These are phyloP conservation scores for Xylaria cubensis DNA, from an alignment of 495 filamentous ascomycete species.

Conservation along the genomic window DNA sequence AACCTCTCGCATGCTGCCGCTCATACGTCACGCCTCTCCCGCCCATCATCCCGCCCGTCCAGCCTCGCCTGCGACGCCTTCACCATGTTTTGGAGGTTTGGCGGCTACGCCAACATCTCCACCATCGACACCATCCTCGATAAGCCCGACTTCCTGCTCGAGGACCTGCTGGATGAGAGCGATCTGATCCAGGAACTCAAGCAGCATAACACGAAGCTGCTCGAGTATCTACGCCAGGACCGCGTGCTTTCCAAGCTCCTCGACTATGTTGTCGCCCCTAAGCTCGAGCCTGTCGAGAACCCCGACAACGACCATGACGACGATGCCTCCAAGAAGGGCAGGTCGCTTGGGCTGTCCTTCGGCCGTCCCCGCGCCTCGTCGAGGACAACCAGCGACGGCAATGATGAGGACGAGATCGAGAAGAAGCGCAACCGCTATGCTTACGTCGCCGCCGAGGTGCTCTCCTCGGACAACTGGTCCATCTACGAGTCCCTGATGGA, in stretches of 20 bases:
- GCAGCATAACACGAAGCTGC: constrained; percentile 96
- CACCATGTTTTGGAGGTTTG: constrained; percentile 99
- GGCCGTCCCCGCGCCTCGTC: constrained; percentile 50
- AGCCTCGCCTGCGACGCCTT: not conserved
- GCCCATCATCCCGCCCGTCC: not conserved
- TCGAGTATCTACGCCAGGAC: constrained; percentile 91
- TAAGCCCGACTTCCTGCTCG: constrained; percentile 89
- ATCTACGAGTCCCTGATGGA: constrained; percentile 92
- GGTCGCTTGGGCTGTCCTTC: constrained; percentile 57
- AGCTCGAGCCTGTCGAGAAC: constrained; percentile 61
- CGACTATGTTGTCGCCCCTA: constrained; percentile 86
- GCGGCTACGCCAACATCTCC: constrained; percentile 96
- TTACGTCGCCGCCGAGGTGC: constrained; percentile 87
- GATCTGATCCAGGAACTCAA: constrained; percentile 97
- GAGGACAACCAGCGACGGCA: constrained; percentile 43
- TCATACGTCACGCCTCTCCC: constrained; percentile 16
- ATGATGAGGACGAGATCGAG: constrained; percentile 72
- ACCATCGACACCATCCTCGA: constrained; percentile 96
- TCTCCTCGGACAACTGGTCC: constrained; percentile 96
- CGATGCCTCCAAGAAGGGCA: constrained; percentile 45
- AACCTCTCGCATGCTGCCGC: constrained; percentile 25
- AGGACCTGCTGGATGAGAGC: constrained; percentile 94
- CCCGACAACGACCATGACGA: constrained; percentile 69
- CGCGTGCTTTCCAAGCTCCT: constrained; percentile 86
- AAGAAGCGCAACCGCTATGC: constrained; percentile 91